A percentile compares a stretch with the other conserved stretches of the same genome.
phyloP scores from a whole-genome alignment of 2,329 filamentous ascomycete species.

The Diaporthe ampelina region DNA sequence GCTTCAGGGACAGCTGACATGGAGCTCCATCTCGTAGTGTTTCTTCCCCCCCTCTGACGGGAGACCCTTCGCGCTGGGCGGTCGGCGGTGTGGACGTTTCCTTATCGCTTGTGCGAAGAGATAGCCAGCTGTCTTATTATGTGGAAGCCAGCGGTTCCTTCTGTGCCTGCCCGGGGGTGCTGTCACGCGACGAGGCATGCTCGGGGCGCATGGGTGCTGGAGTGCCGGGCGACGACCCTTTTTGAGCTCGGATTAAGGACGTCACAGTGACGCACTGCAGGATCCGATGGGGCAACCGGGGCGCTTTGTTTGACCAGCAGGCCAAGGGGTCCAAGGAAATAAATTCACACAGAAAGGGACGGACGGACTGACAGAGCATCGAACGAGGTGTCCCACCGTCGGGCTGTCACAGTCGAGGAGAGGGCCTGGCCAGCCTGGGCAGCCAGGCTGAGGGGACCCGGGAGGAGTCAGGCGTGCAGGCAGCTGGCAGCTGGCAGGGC shows the following conservation, averaged over 20 bases:
- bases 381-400: constrained; percentile 15
- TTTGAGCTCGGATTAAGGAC: constrained; percentile 11
- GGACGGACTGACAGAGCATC: neutral
- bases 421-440: constrained; percentile 12
- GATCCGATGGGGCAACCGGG: neutral
- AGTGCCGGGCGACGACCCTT: neutral
- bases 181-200: neutral
- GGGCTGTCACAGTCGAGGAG: constrained; percentile 8
- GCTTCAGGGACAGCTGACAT: constrained; percentile 29
- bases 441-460: neutral
- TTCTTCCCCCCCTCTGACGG: neutral
- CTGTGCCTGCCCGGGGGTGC: neutral
- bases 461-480: neutral
- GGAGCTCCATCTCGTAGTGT: constrained; percentile 20
- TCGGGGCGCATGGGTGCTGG: neutral
- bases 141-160: neutral
- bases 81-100: neutral
- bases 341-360: neutral
- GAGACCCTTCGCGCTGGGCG: constrained; percentile 21
- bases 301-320: neutral
- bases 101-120: neutral
- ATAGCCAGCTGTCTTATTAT: neutral
- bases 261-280: constrained; percentile 25
- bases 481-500: constrained; percentile 16
- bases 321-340: constrained; percentile 18